Base-by-base conservation (phyloP, 1,284 basidiomycete genomes). In the Microstroma glucosiphilum region DNA sequence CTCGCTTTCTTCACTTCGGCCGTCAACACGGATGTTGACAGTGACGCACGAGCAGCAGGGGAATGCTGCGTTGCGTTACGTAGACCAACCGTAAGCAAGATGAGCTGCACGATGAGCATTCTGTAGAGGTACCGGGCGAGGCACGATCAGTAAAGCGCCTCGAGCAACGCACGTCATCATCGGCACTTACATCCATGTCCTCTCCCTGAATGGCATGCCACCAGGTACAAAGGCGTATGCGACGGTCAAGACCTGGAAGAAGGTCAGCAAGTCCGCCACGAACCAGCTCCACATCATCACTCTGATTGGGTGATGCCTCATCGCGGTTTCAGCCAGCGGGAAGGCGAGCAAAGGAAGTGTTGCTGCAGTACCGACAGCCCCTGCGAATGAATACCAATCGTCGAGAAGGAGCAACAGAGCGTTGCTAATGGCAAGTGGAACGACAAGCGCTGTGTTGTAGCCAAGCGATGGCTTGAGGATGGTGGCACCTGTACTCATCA, bases 181-280 rank as follows among this genome's bases (percentile, higher is more conserved):
- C 30, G 26, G 11, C n/a, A 63, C 62, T 63, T 60, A 62, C 63
- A 43, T 37, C 8, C 90, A 87, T 9, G 90, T 91, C 23, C 89
- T 83, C 80, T 96, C 92, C 25, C 92, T 83, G 62, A 96, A 82
- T 66, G 87, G 82, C 68, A 84, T 80, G 0, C 91, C 92, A 1
- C 89, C 88, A 0, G 92, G 92, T 1, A 96, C 90, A 72, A 96
- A 96, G 0, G 92, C 92, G 80, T 96, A 96, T 0, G 92, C 92
- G 55, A 91, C 90, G 0, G 91, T 92, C 80, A 90, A 87, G 11
- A 76, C 71, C 15, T 69, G 68, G n/a, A 77, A 37, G 61, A 78
- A 78, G 1, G 64, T 66, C 17, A 75, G 64, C 42, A 75, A 26
- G 40, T 71, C 70, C 48, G 69, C 64, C 12, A 69, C 59, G 13